These are phyloP conservation scores for Fraxinus xanthoxyloides DNA, from an alignment of 305 asterid species.

Conservation along the genomic window DNA sequence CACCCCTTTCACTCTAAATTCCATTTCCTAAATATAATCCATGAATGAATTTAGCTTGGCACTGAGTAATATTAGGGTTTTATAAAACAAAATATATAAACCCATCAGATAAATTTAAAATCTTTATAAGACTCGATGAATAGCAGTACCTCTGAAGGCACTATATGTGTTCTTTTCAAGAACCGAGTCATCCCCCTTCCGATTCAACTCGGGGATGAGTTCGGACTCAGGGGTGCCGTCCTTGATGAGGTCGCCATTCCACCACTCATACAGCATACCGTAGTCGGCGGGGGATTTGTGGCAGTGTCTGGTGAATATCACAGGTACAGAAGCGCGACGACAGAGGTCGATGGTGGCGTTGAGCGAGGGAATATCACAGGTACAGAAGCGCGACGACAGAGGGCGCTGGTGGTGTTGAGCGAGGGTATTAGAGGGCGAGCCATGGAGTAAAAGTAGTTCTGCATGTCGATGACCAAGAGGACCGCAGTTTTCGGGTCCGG, in stretches of 20 bases:
- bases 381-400: slow-evolving; percentile 54
- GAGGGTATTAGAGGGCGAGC: slow-evolving; percentile 54
- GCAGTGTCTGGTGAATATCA: slow-evolving; percentile 72
- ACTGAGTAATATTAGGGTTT: neutral
- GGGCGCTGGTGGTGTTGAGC: slow-evolving; percentile 48
- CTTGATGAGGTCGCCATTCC: slow-evolving; percentile 56
- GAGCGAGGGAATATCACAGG: slow-evolving; percentile 52
- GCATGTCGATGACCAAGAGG: slow-evolving; percentile 60
- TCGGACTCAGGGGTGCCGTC: slow-evolving; percentile 62
- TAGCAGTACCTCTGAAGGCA: slow-evolving; percentile 50
- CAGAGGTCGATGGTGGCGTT: slow-evolving; percentile 57
- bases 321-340: slow-evolving; percentile 53
- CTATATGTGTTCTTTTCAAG: slow-evolving; percentile 67
- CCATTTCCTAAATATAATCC: neutral
- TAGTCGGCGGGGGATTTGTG: slow-evolving; percentile 55
- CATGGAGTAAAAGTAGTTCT: slow-evolving; percentile 56
- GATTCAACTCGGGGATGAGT: slow-evolving; percentile 45
- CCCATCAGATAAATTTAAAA: neutral
- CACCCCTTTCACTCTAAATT: neutral
- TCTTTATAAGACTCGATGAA: neutral
- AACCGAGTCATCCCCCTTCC: slow-evolving; percentile 40
- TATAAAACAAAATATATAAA: neutral
- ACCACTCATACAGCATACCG: slow-evolving; percentile 70
- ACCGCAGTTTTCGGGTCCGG: slow-evolving; percentile 54
- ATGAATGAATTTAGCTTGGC: neutral